Base-by-base conservation (phyloP, 1,284 basidiomycete species). In the Testicularia cyperi region DNA sequence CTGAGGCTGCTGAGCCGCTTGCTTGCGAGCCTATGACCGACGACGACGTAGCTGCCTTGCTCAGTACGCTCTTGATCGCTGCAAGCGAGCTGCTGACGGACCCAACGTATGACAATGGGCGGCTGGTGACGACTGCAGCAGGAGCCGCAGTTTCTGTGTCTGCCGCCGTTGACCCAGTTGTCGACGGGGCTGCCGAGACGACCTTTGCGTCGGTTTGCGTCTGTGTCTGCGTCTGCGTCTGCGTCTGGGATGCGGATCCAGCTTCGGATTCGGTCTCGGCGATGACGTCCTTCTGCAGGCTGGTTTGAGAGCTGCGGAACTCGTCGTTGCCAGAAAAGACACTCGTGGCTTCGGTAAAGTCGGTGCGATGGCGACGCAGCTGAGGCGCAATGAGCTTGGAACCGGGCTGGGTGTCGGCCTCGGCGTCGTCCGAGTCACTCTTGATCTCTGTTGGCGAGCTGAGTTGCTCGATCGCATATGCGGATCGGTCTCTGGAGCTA, bases 321-420 rank as follows among this genome's bases (percentile, higher is more conserved):
- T 20, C 45, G 12, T 42, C 55, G 13, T 38, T 33, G n/a, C 57
- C 40, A 3, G 52, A 61, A 31, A 44, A 63, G 44, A 64, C 42
- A 38, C 61, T 64, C 2, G 54, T 64, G 2, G 46, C 61, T 18
- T 41, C 51, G 12, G 61, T 64, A 22, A 53, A 58, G 35, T 64
- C 43, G 23, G 61, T 64, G 2, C 28, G 42, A 6, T 57, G 37
- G 21, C 58, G 46, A 4, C 24, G 31, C 13, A 61, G 21, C 8
- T 36, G 38, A 13, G 57, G 57, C 44, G 39, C 43, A 24, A 41
- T 26, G 28, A 20, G 35, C n/a, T n/a, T n/a, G 8, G 38, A 30
- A 5, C 31, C 26, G 9, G 25, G 33, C 26, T 28, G 31, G 23
- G 38, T 14, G 12, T 44, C 30, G n/a, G n/a, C n/a, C n/a, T n/a